Evolutionary conservation across 768 basidiomycete genomes (phyloP), one percentile per base, ranked within the genome.

Genomic region (Russula abietina): DNA sequence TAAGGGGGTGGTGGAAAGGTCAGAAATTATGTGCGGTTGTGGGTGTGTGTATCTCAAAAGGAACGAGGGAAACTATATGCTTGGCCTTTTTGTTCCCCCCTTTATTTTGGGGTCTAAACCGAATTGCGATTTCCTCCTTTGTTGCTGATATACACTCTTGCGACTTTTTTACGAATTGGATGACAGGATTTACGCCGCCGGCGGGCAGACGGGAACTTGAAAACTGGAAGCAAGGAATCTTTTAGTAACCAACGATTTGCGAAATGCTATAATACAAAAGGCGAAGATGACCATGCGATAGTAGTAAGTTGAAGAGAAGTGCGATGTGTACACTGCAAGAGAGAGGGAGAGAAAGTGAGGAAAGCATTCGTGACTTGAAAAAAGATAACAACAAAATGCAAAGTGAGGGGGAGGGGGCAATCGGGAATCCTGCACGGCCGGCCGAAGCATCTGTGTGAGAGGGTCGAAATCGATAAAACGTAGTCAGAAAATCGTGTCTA

Each of bases 301-400:
- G 56, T 62, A 62, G 56, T 62, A 62, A 58, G n/a, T n/a, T n/a
- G n/a, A n/a, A n/a, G n/a, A n/a, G 26, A 26, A 52, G 45, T 41
- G 62, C 46, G 16, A 33, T 4, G 43, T 51, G 51, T 58, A 54
- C 45, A 63, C 43, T 59, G 28, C 60, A 55, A 60, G 52, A 32
- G 38, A 39, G 38, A 7, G 45, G 49, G 52, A 12, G 51, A 55
- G 52, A 26, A 28, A 51, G 19, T 1, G 57, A 48, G 36, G 28
- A 54, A 54, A 49, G 48, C 26, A 5, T 30, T 54, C 59, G 57
- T 38, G 26, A 59, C 36, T 54, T 46, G 43, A 12, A 26, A 11
- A 12, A 26, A 11, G 24, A 39, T 16, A 52, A 62, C 45, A 46
- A 36, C n/a, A 36, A 63, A 62, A 58, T 33, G 26, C 46, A 46